A percentile compares a stretch with the other conserved stretches of the same genome.
These are phyloP conservation scores for Picochlorum sp. DNA, from an alignment of 139 green algal genomes.

Conservation along the genomic window DNA sequence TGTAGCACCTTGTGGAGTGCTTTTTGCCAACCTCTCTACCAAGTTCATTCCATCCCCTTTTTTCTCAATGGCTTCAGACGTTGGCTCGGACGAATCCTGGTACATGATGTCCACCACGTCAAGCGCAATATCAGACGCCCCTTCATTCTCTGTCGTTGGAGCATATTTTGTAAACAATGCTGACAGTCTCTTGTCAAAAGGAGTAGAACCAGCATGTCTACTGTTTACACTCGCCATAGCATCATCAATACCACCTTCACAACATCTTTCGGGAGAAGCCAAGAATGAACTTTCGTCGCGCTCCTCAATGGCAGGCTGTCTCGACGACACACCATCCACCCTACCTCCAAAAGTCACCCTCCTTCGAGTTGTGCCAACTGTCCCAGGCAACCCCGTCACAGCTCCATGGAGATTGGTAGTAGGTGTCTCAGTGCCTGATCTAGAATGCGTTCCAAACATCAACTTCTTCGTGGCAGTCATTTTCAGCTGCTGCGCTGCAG, in stretches of 20 bases:
- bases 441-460: not conserved
- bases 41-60: too few species aligned
- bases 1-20: too few species aligned
- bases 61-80: too few species aligned
- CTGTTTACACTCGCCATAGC: constrained; percentile 11
- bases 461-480: not conserved
- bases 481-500: too few species aligned
- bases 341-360: not conserved
- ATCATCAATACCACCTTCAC: not conserved
- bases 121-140: not conserved
- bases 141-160: not conserved
- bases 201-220: constrained; percentile 9
- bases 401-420: too few species aligned
- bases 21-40: too few species aligned
- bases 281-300: not conserved
- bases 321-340: not conserved
- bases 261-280: too few species aligned
- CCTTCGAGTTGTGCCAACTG: constrained; percentile 1
- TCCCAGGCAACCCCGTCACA: constrained; percentile 3
- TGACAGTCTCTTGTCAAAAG: constrained; percentile 19
- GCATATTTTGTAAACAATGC: constrained; percentile 19
- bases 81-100: too few species aligned
- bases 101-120: too few species aligned
- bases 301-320: not conserved
- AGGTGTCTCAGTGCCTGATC: too few species aligned